A percentile compares a stretch with the other conserved stretches of the same genome.
phyloP scores from a whole-genome alignment of 164 flowering plant species.

The Protea cynaroides region DNA sequence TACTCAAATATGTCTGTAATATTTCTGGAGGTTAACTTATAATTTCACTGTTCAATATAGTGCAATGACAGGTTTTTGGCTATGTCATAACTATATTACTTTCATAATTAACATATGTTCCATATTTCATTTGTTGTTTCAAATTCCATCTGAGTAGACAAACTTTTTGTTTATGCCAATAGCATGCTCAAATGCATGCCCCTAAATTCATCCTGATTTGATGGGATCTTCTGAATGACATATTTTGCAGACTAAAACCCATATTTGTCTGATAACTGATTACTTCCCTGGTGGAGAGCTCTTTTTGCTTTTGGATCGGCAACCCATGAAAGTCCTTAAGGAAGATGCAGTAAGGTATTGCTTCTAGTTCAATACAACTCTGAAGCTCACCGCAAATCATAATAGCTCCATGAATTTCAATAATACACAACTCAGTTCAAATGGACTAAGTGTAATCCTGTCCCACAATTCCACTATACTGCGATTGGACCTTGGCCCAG shows the following conservation, averaged over 20 bases:
- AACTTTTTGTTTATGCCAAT: neutral
- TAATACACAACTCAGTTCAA: neutral
- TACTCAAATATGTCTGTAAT: neutral
- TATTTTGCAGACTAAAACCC: constrained; percentile 77
- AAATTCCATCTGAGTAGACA: neutral
- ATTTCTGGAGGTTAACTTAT: neutral
- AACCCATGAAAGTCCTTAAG: constrained; percentile 80
- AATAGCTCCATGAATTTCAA: neutral
- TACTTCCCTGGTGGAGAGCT: constrained; percentile 97
- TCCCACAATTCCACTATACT: too few species aligned
- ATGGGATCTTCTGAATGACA: constrained; percentile 6
- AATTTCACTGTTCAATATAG: neutral
- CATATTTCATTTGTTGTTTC: neutral
- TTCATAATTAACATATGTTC: neutral
- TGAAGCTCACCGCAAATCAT: constrained; percentile 1
- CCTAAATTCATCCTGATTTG: neutral
- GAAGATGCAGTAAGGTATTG: constrained; percentile 92
- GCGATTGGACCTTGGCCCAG: too few species aligned
- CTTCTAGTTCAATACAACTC: constrained; percentile 1
- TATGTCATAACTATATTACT: neutral
- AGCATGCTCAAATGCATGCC: neutral
- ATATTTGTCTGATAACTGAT: constrained; percentile 89
- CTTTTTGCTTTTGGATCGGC: constrained; percentile 81
- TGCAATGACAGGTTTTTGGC: neutral
- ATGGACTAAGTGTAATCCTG: too few species aligned